Evolutionary conservation across 495 filamentous ascomycete genomes (phyloP).

Genomic region (Baudoinia panamericana): DNA sequence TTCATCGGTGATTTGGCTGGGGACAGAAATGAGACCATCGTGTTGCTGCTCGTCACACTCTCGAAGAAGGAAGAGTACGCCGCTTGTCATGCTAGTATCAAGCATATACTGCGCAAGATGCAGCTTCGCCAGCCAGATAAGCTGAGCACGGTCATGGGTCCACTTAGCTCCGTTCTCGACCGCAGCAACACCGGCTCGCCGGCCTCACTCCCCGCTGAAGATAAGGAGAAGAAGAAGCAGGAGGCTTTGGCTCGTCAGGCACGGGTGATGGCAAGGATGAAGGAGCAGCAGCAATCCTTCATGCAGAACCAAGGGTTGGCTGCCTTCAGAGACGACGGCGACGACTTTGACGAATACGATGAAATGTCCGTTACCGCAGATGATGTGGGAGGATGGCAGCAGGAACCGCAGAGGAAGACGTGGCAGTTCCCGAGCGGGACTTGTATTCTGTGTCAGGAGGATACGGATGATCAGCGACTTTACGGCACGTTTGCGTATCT

Average conservation of each 20-base stretch:
- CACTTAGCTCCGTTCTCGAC: conserved; percentile 40
- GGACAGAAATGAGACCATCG: conserved; percentile 38
- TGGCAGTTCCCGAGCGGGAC: conserved; percentile 93
- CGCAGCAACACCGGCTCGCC: conserved; percentile 46
- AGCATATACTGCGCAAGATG: conserved; percentile 73
- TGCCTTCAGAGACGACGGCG: conserved; percentile 66
- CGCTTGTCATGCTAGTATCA: conserved; percentile 71
- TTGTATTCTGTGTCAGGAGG: conserved; percentile 93
- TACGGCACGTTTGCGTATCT: conserved; percentile 88
- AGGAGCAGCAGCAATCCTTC: conserved; percentile 90
- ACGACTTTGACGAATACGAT: conserved; percentile 54
- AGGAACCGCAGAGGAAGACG: conserved; percentile 53
- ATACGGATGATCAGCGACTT: conserved; percentile 74
- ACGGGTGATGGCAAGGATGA: conserved; percentile 90
- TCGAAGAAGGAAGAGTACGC: conserved; percentile 60
- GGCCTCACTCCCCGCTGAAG: conserved; percentile 44
- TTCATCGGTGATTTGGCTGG: not conserved
- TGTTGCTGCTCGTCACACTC: conserved; percentile 61
- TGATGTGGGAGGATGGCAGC: conserved; percentile 24
- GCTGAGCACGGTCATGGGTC: conserved; percentile 37
- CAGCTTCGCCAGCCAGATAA: conserved; percentile 64
- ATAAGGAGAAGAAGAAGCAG: conserved; percentile 74
- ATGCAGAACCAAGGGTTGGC: conserved; percentile 65
- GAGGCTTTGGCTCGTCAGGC: conserved; percentile 81
- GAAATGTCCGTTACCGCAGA: conserved; percentile 22